Percentiles rank a stretch among this genome's conserved stretches.
Conservation (phyloP, 495 filamentous ascomycete species). For the Sordaria brevicollis region DNA sequence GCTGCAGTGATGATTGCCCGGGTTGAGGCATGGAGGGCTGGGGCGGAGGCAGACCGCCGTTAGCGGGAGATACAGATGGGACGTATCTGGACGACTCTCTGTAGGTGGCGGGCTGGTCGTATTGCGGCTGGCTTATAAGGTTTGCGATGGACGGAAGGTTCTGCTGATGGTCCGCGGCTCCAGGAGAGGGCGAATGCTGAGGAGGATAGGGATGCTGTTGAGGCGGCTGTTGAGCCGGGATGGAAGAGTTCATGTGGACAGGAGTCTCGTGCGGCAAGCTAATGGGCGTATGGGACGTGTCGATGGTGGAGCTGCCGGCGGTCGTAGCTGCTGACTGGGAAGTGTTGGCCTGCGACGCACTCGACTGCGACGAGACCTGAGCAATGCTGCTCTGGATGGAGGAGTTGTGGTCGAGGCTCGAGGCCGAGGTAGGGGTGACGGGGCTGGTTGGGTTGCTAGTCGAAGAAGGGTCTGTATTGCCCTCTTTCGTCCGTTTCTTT, state of each 20-base stretch:
- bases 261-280: neutral
- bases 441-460: slow-evolving; percentile 53
- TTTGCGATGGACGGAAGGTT: slow-evolving; percentile 61
- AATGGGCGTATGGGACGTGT: neutral
- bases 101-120: slow-evolving; percentile 32
- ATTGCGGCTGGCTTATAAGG: slow-evolving; percentile 54
- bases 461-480: slow-evolving; percentile 46
- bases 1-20: slow-evolving; percentile 12
- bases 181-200: slow-evolving; percentile 23
- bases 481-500: slow-evolving; percentile 90
- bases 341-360: slow-evolving; percentile 13
- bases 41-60: slow-evolving; percentile 15
- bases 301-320: slow-evolving; percentile 1
- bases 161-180: slow-evolving; percentile 33
- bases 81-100: slow-evolving; percentile 9
- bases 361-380: slow-evolving; percentile 13
- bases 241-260: slow-evolving; percentile 26
- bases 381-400: slow-evolving; percentile 6
- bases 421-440: slow-evolving; percentile 38
- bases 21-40: neutral
- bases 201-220: slow-evolving; percentile 21
- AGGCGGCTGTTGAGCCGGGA: slow-evolving; percentile 25
- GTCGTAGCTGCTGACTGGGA: slow-evolving; percentile 1
- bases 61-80: slow-evolving; percentile 8
- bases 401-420: slow-evolving; percentile 33